Evolutionary conservation across 805 yeast genomes (phyloP).

Genomic region (Blastobotrys attinorum): DNA sequence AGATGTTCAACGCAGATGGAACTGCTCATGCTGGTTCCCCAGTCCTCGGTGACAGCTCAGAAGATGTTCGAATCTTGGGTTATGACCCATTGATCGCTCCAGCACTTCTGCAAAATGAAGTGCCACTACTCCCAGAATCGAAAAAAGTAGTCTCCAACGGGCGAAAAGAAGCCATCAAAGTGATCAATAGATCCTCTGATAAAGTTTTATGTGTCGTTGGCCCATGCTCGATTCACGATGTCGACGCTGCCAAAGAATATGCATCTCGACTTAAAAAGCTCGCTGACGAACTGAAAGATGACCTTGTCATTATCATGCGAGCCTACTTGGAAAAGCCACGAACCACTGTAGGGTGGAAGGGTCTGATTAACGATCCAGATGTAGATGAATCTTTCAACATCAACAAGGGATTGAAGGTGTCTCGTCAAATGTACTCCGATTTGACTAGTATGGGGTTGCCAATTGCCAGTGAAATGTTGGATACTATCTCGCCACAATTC

Average conservation of each 20-base stretch:
- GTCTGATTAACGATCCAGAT: slow-evolving; percentile 94
- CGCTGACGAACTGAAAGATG: slow-evolving; percentile 63
- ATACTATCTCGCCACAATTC: slow-evolving; percentile 95
- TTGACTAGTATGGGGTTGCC: slow-evolving; percentile 77
- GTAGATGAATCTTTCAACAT: slow-evolving; percentile 87
- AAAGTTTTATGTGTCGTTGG: slow-evolving; percentile 84
- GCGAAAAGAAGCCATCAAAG: slow-evolving; percentile 68
- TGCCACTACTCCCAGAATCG: slow-evolving; percentile 53
- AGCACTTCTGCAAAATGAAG: slow-evolving; percentile 78
- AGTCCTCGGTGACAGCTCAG: slow-evolving; percentile 62
- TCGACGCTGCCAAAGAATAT: slow-evolving; percentile 82
- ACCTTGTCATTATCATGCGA: slow-evolving; percentile 85
- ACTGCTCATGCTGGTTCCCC: slow-evolving; percentile 35
- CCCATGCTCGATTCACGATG: slow-evolving; percentile 95
- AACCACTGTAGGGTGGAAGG: slow-evolving; percentile 99
- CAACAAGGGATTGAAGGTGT: slow-evolving; percentile 83
- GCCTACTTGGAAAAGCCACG: slow-evolving; percentile 98
- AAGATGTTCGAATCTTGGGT: slow-evolving; percentile 50
- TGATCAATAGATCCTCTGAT: slow-evolving; percentile 71
- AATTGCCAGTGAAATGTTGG: slow-evolving; percentile 96
- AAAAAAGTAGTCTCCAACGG: slow-evolving; percentile 64
- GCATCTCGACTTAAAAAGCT: slow-evolving; percentile 59
- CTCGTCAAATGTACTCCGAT: slow-evolving; percentile 78
- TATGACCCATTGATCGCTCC: slow-evolving; percentile 95
- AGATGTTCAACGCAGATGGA: slow-evolving; percentile 32